Evolutionary conservation across 1,139 yeast genomes (phyloP).

Genomic region (Wickerhamiella pararugosa): DNA sequence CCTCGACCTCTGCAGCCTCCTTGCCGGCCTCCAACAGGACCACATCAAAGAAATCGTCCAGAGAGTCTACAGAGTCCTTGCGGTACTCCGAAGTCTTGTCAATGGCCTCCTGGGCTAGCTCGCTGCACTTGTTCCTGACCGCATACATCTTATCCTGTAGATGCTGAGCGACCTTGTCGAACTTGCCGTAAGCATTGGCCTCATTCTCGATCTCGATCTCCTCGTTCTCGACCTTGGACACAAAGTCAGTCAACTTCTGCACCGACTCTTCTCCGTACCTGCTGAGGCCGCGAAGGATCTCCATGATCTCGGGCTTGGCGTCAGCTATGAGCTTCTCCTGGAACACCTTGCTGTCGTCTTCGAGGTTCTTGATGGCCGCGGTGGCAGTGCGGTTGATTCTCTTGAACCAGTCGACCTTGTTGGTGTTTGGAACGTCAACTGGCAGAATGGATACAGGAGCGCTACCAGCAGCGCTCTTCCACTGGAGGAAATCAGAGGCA

Average conservation of each 20-base stretch:
- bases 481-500: too few species aligned
- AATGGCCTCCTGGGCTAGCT: slow-evolving; percentile 22
- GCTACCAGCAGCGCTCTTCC: too few species aligned
- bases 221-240: slow-evolving; percentile 6
- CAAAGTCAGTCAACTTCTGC: slow-evolving; percentile 6
- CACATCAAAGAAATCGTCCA: slow-evolving; percentile 28
- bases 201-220: slow-evolving; percentile 6
- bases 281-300: slow-evolving; percentile 12
- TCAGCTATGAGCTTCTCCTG: slow-evolving; percentile 7
- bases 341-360: slow-evolving; percentile 10
- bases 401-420: slow-evolving; percentile 9
- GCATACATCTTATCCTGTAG: slow-evolving; percentile 21
- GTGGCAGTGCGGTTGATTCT: slow-evolving; percentile 13
- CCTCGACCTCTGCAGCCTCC: slow-evolving; percentile 23
- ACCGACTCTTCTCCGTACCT: slow-evolving; percentile 12
- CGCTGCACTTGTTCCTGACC: slow-evolving; percentile 21
- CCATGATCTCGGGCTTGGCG: slow-evolving; percentile 16
- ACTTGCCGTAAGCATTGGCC: slow-evolving; percentile 17
- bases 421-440: neutral
- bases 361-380: slow-evolving; percentile 12
- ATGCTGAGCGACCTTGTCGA: slow-evolving; percentile 19
- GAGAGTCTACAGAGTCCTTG: slow-evolving; percentile 25
- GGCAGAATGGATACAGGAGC: too few species aligned
- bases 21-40: slow-evolving; percentile 26
- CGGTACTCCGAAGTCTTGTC: slow-evolving; percentile 24